Base-by-base conservation (phyloP, 2,329 filamentous ascomycete genomes). In the Pseudohalonectria lignicola region DNA sequence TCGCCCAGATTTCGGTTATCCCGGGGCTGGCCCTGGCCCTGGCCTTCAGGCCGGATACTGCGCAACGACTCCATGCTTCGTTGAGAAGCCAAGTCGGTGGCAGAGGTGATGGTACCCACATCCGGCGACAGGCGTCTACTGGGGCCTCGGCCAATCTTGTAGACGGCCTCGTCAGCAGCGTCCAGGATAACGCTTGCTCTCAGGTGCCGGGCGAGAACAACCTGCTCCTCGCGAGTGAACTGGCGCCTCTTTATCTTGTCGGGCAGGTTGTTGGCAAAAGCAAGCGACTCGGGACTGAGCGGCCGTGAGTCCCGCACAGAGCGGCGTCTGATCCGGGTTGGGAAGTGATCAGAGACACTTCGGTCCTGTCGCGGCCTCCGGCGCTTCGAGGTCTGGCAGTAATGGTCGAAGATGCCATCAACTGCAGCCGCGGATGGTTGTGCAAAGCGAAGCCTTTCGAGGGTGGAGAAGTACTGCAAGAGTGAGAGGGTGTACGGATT, bases 211-310 rank as follows among this genome's bases (percentile, higher is more conserved):
- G 71, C 71, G 40, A 81, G 64, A 41, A 77, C 57, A 31, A 72
- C 61, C 48, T 82, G 81, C 59, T 92, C 84, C 56, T 87, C 80
- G 35, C 65, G 67, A 18, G 79, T 79, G 54, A 87, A 81, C 44
- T 82, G 74, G 46, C 74, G 76, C 46, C 76, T 74, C 52, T 76
- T 78, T 45, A 86, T 70, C 57, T 86, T 86, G 44, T 82, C 75
- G 16, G 85, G 82, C 31, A 87, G 65, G 17, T 69, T 74, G 18
- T 69, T 74, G 38, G 79, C 65, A 54, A 79, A 87, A 65, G 82
- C 86, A 45, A 74, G 67, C 39, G 73, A 73, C 48, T 84, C 76
- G 21, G 69, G 66, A 39, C 69, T 67, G 39, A 69, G 62, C 41
- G 63, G 52, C 15, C 50, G 53, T 33, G 53, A 48, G 33, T 55